A percentile compares a stretch with the other conserved stretches of the same genome.
phyloP scores from a whole-genome alignment of 1,284 basidiomycete genomes.

The Rhodotorula sp. region DNA sequence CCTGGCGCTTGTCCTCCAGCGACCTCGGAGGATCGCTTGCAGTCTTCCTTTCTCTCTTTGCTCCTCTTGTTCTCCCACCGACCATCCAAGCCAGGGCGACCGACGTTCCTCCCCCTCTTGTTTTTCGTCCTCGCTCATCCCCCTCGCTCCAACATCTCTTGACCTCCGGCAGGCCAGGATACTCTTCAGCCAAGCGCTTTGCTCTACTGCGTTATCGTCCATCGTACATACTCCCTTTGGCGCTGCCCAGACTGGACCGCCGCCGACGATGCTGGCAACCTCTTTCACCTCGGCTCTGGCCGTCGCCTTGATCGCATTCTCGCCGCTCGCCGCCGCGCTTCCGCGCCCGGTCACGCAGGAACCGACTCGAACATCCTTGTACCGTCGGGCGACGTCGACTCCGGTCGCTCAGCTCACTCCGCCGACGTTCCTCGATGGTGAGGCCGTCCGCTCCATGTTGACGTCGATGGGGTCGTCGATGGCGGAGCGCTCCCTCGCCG shows the following conservation, averaged over 20 bases:
- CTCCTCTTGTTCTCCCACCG: background rate
- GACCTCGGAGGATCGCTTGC: background rate
- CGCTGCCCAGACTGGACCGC: too few species aligned
- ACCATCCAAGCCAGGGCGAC: background rate
- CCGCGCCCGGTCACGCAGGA: slow-evolving; percentile 7
- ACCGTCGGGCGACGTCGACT: slow-evolving; percentile 3
- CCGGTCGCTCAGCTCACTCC: slow-evolving; percentile 8
- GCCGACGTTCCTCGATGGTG: slow-evolving; percentile 19
- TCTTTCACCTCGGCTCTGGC: slow-evolving; percentile 16
- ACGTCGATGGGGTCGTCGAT: slow-evolving; percentile 24
- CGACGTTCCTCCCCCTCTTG: background rate
- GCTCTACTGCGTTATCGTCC: background rate
- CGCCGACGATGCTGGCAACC: slow-evolving; percentile 10
- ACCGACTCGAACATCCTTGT: slow-evolving; percentile 3
- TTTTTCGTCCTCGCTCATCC: background rate
- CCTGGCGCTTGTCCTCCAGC: background rate
- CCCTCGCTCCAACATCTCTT: background rate
- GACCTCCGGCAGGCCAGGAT: slow-evolving; percentile 1
- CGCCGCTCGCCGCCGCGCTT: slow-evolving; percentile 14
- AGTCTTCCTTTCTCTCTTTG: background rate
- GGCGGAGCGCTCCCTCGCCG: slow-evolving; percentile 12
- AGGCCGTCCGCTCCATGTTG: slow-evolving; percentile 17
- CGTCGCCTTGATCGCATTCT: slow-evolving; percentile 25
- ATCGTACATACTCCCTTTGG: background rate
- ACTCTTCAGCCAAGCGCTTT: background rate